Evolutionary conservation across 1,139 yeast species (phyloP).

Genomic region (Yamadazyma triangularis): DNA sequence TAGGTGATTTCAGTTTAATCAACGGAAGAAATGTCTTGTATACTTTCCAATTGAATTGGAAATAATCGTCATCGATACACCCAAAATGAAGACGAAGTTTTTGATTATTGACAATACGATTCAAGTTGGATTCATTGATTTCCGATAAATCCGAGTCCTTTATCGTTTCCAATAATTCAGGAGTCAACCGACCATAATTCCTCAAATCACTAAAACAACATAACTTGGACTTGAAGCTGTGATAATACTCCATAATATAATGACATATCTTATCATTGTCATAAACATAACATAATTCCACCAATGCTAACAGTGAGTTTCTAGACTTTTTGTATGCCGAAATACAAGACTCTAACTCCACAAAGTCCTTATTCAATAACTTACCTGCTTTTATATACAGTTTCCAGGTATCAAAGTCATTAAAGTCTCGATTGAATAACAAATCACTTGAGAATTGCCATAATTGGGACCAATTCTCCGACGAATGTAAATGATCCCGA

Average conservation of each 20-base stretch:
- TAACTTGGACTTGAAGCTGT: conserved; percentile 43
- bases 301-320: conserved; percentile 51
- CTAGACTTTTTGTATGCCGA: conserved; percentile 33
- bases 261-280: conserved; percentile 12
- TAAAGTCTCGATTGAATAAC: conserved; percentile 41
- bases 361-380: conserved; percentile 21
- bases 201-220: conserved; percentile 61
- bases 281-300: conserved; percentile 38
- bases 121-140: conserved; percentile 21
- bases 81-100: conserved; percentile 32
- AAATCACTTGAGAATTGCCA: conserved; percentile 25
- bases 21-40: conserved; percentile 26
- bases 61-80: conserved; percentile 14
- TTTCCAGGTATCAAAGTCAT: conserved; percentile 63
- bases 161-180: conserved; percentile 6
- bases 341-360: conserved; percentile 21
- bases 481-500: conserved; percentile 37
- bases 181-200: conserved; percentile 18
- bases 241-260: conserved; percentile 39
- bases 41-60: conserved; percentile 24
- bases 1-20: conserved; percentile 38
- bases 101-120: conserved; percentile 44
- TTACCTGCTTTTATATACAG: conserved; percentile 42
- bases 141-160: conserved; percentile 1
- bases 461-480: conserved; percentile 41